These are phyloP conservation scores for Amanita pseudoporphyria DNA, from an alignment of 768 basidiomycete genomes.

Conservation along the genomic window DNA sequence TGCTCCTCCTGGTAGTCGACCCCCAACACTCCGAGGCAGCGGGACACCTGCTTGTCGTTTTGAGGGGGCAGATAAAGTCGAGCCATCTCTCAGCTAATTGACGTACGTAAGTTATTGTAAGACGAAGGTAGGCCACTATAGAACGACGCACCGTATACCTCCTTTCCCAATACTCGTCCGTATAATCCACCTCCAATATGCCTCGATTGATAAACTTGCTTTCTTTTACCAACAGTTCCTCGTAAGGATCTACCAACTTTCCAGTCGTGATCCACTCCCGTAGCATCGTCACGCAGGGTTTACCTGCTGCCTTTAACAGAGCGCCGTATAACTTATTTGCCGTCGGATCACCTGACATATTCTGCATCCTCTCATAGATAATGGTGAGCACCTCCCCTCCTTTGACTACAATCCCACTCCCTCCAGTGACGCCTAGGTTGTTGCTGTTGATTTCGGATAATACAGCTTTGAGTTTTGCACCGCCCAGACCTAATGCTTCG, in stretches of 20 bases:
- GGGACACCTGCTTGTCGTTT: conserved; percentile 74
- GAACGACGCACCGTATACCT: conserved; percentile 71
- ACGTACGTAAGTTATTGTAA: conserved; percentile 5
- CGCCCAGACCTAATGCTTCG: conserved; percentile 79
- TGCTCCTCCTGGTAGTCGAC: conserved; percentile 86
- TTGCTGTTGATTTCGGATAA: conserved; percentile 67
- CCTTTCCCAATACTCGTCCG: conserved; percentile 98
- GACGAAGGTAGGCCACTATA: neutral
- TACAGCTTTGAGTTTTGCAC: conserved; percentile 73
- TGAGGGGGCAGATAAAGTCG: conserved; percentile 51
- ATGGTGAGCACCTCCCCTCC: conserved; percentile 95
- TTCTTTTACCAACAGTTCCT: conserved; percentile 92
- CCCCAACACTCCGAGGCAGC: conserved; percentile 51
- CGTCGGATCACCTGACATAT: conserved; percentile 89
- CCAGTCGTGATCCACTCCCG: conserved; percentile 84
- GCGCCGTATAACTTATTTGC: conserved; percentile 73
- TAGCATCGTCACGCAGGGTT: conserved; percentile 85
- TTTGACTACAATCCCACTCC: conserved; percentile 65
- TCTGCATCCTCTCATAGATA: conserved; percentile 79
- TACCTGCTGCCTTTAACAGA: conserved; percentile 72
- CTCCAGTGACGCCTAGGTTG: conserved; percentile 34
- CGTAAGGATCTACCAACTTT: conserved; percentile 78
- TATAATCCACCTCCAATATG: conserved; percentile 89
- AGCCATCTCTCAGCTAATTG: conserved; percentile 58
- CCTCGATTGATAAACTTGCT: conserved; percentile 89